These are phyloP conservation scores for Rubroboletus pulcherrimus DNA, from an alignment of 768 basidiomycete genomes.

Conservation along the genomic window DNA sequence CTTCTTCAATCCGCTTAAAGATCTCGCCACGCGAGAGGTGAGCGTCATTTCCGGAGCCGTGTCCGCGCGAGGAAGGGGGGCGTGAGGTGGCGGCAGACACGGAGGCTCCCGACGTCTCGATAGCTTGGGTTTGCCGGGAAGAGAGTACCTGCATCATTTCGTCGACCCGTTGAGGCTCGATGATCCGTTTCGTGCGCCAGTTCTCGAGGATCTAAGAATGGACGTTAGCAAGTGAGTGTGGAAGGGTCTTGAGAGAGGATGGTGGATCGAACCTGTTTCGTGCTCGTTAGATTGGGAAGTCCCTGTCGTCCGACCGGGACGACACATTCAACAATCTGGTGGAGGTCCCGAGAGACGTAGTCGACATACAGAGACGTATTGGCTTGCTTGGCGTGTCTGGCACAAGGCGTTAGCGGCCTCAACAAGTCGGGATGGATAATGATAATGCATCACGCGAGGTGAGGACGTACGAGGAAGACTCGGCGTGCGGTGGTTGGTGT, in stretches of 20 bases:
- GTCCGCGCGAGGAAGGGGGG: constrained; percentile 1
- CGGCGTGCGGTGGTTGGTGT: constrained; percentile 33
- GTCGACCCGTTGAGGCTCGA: constrained; percentile 77
- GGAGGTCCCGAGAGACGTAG: constrained; percentile 48
- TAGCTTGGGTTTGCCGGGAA: constrained; percentile 35
- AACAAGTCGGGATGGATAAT: neutral
- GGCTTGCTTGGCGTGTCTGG: constrained; percentile 31
- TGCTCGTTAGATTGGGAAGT: constrained; percentile 79
- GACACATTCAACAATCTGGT: constrained; percentile 74
- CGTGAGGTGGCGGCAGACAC: constrained; percentile 21
- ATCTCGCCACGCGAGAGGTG: constrained; percentile 60
- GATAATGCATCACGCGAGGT: neutral
- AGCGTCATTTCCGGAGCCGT: constrained; percentile 3
- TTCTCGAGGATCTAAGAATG: constrained; percentile 69
- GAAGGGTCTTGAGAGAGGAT: neutral
- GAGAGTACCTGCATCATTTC: constrained; percentile 60
- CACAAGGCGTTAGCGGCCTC: neutral
- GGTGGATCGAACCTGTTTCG: constrained; percentile 63
- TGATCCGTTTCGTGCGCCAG: constrained; percentile 80
- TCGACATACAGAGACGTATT: constrained; percentile 64
- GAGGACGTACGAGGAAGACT: constrained; percentile 21
- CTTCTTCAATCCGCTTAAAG: constrained; percentile 85
- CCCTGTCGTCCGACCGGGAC: constrained; percentile 87
- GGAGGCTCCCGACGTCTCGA: constrained; percentile 13
- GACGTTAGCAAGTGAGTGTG: neutral